A percentile compares a stretch with the other conserved stretches of the same genome.
These are phyloP conservation scores for Parachaetomium inaequale DNA, from an alignment of 495 filamentous ascomycete genomes.

Conservation along the genomic window DNA sequence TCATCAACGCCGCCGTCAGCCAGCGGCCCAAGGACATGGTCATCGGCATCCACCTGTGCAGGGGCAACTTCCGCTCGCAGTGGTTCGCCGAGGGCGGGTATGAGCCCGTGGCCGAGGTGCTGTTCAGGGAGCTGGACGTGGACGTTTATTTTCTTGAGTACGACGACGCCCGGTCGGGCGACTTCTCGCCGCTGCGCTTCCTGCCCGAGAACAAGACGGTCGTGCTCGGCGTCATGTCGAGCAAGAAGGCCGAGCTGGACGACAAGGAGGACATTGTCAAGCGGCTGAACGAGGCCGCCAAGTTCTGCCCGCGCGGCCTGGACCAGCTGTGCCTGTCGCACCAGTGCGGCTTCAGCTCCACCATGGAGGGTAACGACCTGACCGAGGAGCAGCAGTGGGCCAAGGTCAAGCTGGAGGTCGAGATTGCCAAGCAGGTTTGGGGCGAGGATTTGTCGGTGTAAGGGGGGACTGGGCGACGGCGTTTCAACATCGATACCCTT, in stretches of 20 bases:
- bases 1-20: slow-evolving; percentile 60
- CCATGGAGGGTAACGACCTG: slow-evolving; percentile 59
- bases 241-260: slow-evolving; percentile 60
- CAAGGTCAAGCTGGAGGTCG: slow-evolving; percentile 43
- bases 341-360: slow-evolving; percentile 66
- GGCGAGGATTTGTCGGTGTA: slow-evolving; percentile 42
- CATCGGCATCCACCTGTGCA: slow-evolving; percentile 63
- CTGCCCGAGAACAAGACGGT: slow-evolving; percentile 63
- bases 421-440: slow-evolving; percentile 50
- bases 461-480: background rate
- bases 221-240: slow-evolving; percentile 63
- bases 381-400: slow-evolving; percentile 58
- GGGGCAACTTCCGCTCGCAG: slow-evolving; percentile 56
- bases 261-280: slow-evolving; percentile 58
- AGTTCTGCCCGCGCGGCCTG: slow-evolving; percentile 56
- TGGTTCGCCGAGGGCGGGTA: slow-evolving; percentile 66
- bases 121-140: slow-evolving; percentile 62
- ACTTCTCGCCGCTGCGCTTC: slow-evolving; percentile 60
- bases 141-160: slow-evolving; percentile 69
- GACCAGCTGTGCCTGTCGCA: slow-evolving; percentile 62
- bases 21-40: slow-evolving; percentile 58
- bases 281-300: slow-evolving; percentile 56
- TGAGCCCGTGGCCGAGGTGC: slow-evolving; percentile 61
- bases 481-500: slow-evolving; percentile 20
- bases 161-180: slow-evolving; percentile 62